Conservation (phyloP, 495 filamentous ascomycete species). For the Aspergillus baeticus region DNA sequence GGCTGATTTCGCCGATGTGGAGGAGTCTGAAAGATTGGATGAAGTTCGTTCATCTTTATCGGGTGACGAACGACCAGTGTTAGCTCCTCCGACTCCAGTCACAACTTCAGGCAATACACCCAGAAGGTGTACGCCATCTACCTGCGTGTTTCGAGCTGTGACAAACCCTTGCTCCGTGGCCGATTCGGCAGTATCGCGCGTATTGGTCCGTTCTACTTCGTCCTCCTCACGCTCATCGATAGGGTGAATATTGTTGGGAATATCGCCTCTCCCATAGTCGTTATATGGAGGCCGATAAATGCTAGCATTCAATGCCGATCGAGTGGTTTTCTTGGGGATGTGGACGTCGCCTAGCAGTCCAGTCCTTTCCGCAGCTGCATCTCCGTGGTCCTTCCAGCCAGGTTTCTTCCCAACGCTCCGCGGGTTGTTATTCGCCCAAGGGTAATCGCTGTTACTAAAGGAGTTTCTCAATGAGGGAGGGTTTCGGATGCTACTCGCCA, state of each 20-base stretch:
- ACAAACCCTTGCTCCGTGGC: conserved; percentile 27
- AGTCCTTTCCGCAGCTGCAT: conserved; percentile 48
- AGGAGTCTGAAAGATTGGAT: conserved; percentile 55
- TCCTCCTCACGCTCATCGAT: conserved; percentile 77
- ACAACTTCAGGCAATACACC: neutral
- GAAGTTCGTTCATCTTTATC: conserved; percentile 55
- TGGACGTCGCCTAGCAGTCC: conserved; percentile 55
- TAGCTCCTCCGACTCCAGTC: neutral
- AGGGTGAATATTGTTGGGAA: conserved; percentile 55
- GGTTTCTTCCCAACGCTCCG: conserved; percentile 21
- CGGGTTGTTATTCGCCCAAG: conserved; percentile 33
- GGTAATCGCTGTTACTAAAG: conserved; percentile 27
- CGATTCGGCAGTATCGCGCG: conserved; percentile 27
- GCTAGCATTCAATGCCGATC: conserved; percentile 21
- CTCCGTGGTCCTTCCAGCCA: conserved; percentile 31
- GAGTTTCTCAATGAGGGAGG: conserved; percentile 28
- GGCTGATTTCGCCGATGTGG: conserved; percentile 12
- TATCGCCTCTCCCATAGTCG: conserved; percentile 45
- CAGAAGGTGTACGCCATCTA: neutral
- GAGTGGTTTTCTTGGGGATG: conserved; percentile 51
- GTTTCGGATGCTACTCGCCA: conserved; percentile 38
- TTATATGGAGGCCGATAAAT: conserved; percentile 37
- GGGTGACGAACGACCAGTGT: conserved; percentile 3
- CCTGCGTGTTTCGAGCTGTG: conserved; percentile 28
- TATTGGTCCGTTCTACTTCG: conserved; percentile 25